These are phyloP conservation scores for Fagus crenata DNA, from an alignment of 306 rosid genomes.

Conservation along the genomic window DNA sequence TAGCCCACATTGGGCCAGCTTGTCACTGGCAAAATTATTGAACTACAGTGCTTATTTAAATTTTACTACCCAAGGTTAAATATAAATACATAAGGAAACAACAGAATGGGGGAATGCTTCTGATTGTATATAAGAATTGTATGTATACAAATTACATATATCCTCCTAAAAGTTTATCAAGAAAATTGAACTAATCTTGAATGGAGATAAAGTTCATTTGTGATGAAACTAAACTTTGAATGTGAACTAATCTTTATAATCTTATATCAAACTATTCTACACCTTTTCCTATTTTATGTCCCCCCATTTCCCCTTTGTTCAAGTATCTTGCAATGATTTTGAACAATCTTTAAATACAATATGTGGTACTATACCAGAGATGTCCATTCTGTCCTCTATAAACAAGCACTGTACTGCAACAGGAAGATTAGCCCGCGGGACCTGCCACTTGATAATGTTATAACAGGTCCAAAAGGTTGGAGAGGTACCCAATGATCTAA, in stretches of 20 bases:
- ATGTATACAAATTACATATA: background rate
- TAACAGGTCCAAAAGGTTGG: constrained; percentile 22
- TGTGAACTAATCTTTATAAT: background rate
- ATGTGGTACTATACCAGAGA: background rate
- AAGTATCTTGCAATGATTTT: background rate
- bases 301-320: background rate
- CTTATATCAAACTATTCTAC: background rate
- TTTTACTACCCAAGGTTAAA: too few species aligned
- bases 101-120: background rate
- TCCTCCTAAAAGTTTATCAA: background rate
- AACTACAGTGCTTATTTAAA: too few species aligned
- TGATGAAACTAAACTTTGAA: background rate
- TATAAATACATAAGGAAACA: background rate
- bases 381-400: background rate
- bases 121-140: background rate
- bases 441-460: constrained; percentile 23
- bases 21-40: too few species aligned
- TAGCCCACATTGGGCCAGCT: too few species aligned
- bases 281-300: background rate
- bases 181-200: background rate
- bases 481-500: background rate
- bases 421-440: constrained; percentile 6
- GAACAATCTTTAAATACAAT: constrained; percentile 19
- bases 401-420: background rate
- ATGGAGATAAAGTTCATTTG: background rate